phyloP scores from a whole-genome alignment of 2,329 filamentous ascomycete species.

The Macrophomina pseudophaseolina region DNA sequence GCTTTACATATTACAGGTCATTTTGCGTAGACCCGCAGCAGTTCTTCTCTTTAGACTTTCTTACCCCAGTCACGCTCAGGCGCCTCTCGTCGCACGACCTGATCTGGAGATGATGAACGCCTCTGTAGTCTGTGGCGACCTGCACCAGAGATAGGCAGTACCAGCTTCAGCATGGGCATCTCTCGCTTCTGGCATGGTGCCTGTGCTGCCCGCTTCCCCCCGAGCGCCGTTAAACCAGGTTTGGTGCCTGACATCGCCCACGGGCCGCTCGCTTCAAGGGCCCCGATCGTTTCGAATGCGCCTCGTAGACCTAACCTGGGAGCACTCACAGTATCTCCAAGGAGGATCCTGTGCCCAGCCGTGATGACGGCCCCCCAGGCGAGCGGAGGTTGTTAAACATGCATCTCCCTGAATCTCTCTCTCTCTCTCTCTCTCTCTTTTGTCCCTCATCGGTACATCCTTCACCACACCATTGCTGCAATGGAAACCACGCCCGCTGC shows the following conservation, averaged over 20 bases:
- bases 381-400: not conserved
- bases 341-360: not conserved
- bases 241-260: not conserved
- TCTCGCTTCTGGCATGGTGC: not conserved
- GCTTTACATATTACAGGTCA: constrained; percentile 6
- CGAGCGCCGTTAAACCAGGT: not conserved
- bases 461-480: not conserved
- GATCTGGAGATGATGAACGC: not conserved
- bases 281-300: not conserved
- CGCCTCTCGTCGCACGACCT: constrained; percentile 3
- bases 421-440: not conserved
- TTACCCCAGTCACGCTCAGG: not conserved
- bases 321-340: not conserved
- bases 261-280: not conserved
- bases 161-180: not conserved
- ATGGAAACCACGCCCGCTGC: constrained; percentile 3
- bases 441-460: not conserved
- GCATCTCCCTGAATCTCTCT: not conserved
- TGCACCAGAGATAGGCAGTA: not conserved
- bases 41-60: not conserved
- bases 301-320: not conserved
- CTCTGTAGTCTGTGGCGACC: not conserved
- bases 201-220: not conserved
- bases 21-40: not conserved
- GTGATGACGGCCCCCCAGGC: not conserved